Evolutionary conservation across 305 asterid genomes (phyloP).

Genomic region (Fraxinus angustifolia): DNA sequence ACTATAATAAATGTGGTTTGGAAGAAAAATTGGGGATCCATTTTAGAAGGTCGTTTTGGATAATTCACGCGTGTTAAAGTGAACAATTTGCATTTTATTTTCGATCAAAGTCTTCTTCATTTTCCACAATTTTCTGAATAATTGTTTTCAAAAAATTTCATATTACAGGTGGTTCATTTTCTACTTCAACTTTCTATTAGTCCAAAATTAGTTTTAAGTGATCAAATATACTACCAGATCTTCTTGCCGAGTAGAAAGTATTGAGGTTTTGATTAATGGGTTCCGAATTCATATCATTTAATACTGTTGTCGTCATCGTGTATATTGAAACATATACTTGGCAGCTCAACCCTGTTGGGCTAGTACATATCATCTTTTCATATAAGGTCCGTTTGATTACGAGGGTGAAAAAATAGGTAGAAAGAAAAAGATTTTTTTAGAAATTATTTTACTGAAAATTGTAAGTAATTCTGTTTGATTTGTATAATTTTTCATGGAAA

Average conservation of each 20-base stretch:
- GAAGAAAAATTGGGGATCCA: background rate
- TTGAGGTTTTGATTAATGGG: background rate
- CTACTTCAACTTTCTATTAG: background rate
- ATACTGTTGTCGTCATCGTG: background rate
- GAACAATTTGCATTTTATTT: background rate
- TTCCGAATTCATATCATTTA: background rate
- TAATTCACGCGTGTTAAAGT: background rate
- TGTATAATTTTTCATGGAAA: no score
- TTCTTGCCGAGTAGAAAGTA: background rate
- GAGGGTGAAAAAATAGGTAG: no score
- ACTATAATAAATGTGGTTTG: background rate
- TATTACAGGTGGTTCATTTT: background rate
- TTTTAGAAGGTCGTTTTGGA: background rate
- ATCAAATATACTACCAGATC: no score
- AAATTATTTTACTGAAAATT: no score
- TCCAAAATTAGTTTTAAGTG: background rate
- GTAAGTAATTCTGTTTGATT: no score
- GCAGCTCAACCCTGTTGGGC: background rate
- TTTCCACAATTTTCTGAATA: background rate
- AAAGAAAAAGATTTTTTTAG: no score
- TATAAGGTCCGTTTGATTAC: no score
- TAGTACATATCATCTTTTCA: background rate
- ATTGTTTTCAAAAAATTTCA: no score
- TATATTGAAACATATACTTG: background rate
- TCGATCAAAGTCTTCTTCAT: background rate